Evolutionary conservation across 495 filamentous ascomycete species (phyloP), one percentile per base, ranked within the genome.

Genomic region (Echria macrotheca): DNA sequence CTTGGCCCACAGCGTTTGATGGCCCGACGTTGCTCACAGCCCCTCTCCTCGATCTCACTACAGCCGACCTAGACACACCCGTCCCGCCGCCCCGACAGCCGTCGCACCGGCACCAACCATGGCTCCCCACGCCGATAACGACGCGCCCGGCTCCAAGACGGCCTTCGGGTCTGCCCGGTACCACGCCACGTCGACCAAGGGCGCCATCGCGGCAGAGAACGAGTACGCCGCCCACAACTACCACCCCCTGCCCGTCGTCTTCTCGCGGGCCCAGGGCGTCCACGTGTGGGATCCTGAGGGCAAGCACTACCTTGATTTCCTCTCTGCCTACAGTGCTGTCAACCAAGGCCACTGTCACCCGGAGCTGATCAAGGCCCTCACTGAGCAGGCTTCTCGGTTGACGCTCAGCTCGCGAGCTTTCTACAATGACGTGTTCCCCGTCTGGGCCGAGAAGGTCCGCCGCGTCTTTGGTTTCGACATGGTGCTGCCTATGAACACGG

Each of bases 301-400:
- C 63, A 90, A 87, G 57, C 84, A 93, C 61, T 99, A 99, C 69
- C 84, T 97, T 57, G 93, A 99, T 69, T 97, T 95, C 75, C 81
- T 99, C 41, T 95, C 90, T 38, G 94, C 93, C 47, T 99, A 99
- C 78, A 91, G 86, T 42, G 93, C 93, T 41, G 89, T 99, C 63
- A 99, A 99, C 71, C 93, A 99, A 67, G 93, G 93, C 50, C 93
- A 99, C 70, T 99, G 91, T 64, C 94, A 99, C 72, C 94, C 91
- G 7, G 91, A 93, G 69, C 79, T 99, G 41, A 79, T 99, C 52
- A 85, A 86, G 51, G 91, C 90, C 21, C 74, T 99, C 43, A 83
- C 83, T 32, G 87, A 95, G 50, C 93, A 99, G 69, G 94, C 93
- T 35, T 82, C 82, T 50, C 82, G 90, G 14, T 69, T 99, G 66